A percentile compares a stretch with the other conserved stretches of the same genome.
Conservation (phyloP, 106 monocot species). For the Dendrobium officinale region DNA sequence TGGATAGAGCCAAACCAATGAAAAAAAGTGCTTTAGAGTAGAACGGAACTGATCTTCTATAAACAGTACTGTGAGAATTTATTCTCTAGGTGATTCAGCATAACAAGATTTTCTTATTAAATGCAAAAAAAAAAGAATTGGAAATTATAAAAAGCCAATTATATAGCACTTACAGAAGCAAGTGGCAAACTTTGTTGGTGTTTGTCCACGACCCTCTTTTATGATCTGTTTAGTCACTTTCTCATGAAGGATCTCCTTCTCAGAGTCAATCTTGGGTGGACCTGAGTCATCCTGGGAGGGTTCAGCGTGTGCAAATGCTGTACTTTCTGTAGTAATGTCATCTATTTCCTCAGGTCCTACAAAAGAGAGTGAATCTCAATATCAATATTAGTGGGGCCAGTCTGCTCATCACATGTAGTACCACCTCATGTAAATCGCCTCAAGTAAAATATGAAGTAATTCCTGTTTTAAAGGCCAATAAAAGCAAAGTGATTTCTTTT, state of each 20-base stretch:
- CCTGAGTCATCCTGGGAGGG: slow-evolving; percentile 47
- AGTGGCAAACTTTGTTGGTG: slow-evolving; percentile 52
- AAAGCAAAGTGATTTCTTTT: neutral
- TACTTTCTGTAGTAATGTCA: slow-evolving; percentile 44
- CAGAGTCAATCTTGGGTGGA: slow-evolving; percentile 63
- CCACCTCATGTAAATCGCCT: neutral
- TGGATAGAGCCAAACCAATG: neutral
- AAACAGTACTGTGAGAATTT: neutral
- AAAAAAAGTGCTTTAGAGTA: neutral
- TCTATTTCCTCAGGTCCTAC: slow-evolving; percentile 20
- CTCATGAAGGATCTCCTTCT: slow-evolving; percentile 70
- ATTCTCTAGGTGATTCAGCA: neutral
- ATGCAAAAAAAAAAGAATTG: neutral
- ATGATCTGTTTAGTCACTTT: slow-evolving; percentile 87
- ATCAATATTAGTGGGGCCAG: neutral
- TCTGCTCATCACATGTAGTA: neutral
- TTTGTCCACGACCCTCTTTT: slow-evolving; percentile 77
- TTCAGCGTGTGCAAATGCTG: slow-evolving; percentile 52
- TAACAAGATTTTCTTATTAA: neutral
- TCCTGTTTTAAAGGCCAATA: neutral
- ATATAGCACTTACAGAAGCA: slow-evolving; percentile 80
- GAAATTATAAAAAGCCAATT: neutral
- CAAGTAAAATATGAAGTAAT: neutral
- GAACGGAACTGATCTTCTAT: neutral
- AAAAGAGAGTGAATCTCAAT: neutral